Conservation (phyloP, 139 green algal species). For the Chlorella sorokiniana region DNA sequence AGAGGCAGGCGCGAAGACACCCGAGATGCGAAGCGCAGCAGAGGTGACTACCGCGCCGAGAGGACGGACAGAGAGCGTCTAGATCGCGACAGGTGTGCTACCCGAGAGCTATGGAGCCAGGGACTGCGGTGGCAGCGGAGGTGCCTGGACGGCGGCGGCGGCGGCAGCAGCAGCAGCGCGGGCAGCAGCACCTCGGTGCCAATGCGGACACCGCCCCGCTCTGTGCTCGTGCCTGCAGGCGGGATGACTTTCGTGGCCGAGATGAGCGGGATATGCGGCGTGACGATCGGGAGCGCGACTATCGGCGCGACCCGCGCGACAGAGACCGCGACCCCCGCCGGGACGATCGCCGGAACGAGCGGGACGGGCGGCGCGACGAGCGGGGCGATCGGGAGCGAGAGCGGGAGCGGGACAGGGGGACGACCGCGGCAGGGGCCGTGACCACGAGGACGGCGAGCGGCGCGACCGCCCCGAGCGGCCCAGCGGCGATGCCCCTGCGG, state of each 20-base stretch:
- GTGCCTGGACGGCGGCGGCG: neutral
- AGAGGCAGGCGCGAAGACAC: neutral
- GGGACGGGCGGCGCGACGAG: neutral
- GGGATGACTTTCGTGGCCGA: neutral
- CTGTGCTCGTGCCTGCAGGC: neutral
- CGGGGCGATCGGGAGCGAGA: neutral
- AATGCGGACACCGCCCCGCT: neutral
- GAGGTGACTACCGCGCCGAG: conserved; percentile 22
- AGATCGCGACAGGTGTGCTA: neutral
- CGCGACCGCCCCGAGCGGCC: neutral
- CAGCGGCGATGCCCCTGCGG: neutral
- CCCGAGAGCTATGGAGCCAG: neutral
- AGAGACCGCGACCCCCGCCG: neutral
- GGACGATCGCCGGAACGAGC: no score
- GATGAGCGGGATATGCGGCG: no score
- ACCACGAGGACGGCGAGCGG: neutral
- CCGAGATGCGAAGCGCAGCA: conserved; percentile 4
- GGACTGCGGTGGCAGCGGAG: neutral
- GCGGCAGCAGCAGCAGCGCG: neutral
- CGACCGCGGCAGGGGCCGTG: neutral
- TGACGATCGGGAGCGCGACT: neutral
- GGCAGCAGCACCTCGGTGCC: neutral
- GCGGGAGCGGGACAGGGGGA: neutral
- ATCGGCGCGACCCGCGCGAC: neutral
- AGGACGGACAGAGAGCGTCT: neutral